Conservation (phyloP, 1,284 basidiomycete genomes). For the Hymenochaete sp. region DNA sequence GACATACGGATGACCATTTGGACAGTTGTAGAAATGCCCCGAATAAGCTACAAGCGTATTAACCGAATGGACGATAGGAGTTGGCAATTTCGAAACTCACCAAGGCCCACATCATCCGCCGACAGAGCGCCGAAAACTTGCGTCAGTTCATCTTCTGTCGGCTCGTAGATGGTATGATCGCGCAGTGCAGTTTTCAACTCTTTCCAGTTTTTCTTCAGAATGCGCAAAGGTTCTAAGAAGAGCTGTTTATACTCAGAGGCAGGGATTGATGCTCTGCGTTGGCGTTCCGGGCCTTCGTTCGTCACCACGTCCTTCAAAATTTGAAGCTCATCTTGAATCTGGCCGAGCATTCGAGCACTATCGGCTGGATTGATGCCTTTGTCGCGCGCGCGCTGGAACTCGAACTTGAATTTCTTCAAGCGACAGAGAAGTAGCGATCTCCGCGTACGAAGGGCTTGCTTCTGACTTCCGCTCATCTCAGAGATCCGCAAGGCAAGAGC, state of each 20-base stretch:
- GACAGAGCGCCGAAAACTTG: conserved; percentile 37
- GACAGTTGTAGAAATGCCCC: conserved; percentile 45
- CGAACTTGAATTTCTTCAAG: conserved; percentile 34
- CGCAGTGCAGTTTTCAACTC: conserved; percentile 4
- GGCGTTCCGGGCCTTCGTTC: not conserved
- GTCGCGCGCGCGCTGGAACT: conserved; percentile 25
- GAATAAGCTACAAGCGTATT: conserved; percentile 28
- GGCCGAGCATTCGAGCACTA: conserved; percentile 19
- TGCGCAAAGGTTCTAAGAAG: not conserved
- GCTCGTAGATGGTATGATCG: conserved; percentile 30
- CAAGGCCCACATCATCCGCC: conserved; percentile 25
- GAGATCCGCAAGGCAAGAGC: conserved; percentile 32
- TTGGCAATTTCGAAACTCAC: conserved; percentile 25
- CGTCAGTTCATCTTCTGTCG: conserved; percentile 41
- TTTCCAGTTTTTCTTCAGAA: conserved; percentile 6
- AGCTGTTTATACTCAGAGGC: not conserved
- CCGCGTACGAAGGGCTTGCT: conserved; percentile 30
- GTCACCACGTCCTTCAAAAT: conserved; percentile 27
- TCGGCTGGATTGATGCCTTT: conserved; percentile 14
- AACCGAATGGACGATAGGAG: conserved; percentile 1
- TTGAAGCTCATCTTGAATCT: conserved; percentile 25
- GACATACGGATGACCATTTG: conserved; percentile 41
- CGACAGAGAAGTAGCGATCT: conserved; percentile 32
- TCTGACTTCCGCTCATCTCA: conserved; percentile 28
- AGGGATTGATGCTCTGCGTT: not conserved